A percentile compares a stretch with the other conserved stretches of the same genome.
phyloP scores from a whole-genome alignment of 352 stramenopile species.

The Phytophthora pseudosyringae region DNA sequence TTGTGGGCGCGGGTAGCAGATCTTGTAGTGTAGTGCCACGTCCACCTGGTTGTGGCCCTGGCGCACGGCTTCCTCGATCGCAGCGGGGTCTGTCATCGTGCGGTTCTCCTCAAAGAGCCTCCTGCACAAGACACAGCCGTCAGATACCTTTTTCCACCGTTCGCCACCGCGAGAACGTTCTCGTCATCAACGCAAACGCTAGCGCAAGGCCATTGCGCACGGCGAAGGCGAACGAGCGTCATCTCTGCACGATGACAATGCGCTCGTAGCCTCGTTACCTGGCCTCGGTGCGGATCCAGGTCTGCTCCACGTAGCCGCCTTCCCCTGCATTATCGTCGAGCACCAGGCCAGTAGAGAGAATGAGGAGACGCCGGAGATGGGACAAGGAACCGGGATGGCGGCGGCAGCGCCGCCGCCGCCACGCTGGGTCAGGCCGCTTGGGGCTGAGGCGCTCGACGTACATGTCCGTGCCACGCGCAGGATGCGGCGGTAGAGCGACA shows the following conservation, averaged over 20 bases:
- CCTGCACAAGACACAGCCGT: constrained; percentile 30
- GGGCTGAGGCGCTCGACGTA: constrained; percentile 36
- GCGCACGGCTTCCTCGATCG: constrained; percentile 61
- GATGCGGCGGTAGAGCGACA: constrained; percentile 77
- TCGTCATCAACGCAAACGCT: constrained; percentile 5
- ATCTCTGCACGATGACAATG: not conserved
- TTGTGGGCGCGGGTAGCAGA: constrained; percentile 78
- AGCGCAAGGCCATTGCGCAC: constrained; percentile 12
- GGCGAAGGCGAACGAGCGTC: not conserved
- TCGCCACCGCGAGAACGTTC: constrained; percentile 23
- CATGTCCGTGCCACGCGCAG: constrained; percentile 74
- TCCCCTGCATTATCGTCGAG: constrained; percentile 50
- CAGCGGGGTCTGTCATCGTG: constrained; percentile 27
- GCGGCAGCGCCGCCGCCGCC: not conserved
- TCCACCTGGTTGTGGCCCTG: constrained; percentile 77
- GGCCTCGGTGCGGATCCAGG: constrained; percentile 74
- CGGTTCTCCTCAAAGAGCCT: constrained; percentile 74
- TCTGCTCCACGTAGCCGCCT: constrained; percentile 57
- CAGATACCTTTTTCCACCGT: constrained; percentile 29
- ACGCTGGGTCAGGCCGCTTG: not conserved
- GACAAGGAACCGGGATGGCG: not conserved
- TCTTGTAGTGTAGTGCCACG: constrained; percentile 85
- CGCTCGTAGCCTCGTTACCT: constrained; percentile 37
- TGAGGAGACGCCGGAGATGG: constrained; percentile 10
- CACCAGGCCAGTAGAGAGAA: constrained; percentile 12